Conservation (phyloP, 2,329 filamentous ascomycete genomes). For the Aspergillus fumigatus region DNA sequence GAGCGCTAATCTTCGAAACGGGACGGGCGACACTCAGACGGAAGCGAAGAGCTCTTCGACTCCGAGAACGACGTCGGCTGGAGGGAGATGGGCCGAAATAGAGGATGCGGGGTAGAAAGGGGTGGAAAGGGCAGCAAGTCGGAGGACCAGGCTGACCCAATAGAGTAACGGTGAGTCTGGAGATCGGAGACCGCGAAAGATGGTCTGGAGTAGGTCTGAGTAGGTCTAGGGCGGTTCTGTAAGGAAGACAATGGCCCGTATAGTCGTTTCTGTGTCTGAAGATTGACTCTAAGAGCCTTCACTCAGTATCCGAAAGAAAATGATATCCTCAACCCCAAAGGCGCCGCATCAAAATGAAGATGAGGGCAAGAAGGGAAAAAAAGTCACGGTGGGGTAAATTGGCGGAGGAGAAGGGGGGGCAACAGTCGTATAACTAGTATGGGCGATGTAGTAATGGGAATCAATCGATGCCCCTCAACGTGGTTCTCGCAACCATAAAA, state of each 20-base stretch:
- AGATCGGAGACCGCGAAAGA: background rate
- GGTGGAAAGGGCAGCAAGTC: constrained; percentile 6
- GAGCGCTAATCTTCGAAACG: constrained; percentile 4
- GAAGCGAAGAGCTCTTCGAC: background rate
- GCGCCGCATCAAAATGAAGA: background rate
- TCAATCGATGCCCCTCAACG: background rate
- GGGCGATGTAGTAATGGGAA: background rate
- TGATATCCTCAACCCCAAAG: background rate
- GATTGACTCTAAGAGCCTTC: background rate
- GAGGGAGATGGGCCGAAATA: constrained; percentile 6
- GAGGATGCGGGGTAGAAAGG: constrained; percentile 13
- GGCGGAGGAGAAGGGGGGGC: background rate
- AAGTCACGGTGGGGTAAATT: background rate
- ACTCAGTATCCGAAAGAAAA: background rate
- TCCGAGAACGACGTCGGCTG: constrained; percentile 2
- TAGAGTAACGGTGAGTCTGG: background rate
- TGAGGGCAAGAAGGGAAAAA: background rate
- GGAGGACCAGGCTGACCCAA: constrained; percentile 1
- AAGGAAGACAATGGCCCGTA: background rate
- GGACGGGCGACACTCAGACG: constrained; percentile 4
- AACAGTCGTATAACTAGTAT: background rate
- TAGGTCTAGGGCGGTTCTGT: background rate
- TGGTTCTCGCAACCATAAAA: constrained; percentile 5
- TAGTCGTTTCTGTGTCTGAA: background rate
- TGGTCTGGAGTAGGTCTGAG: background rate